Conservation (phyloP, 306 rosid species). For the Psophocarpus tetragonolobus region DNA sequence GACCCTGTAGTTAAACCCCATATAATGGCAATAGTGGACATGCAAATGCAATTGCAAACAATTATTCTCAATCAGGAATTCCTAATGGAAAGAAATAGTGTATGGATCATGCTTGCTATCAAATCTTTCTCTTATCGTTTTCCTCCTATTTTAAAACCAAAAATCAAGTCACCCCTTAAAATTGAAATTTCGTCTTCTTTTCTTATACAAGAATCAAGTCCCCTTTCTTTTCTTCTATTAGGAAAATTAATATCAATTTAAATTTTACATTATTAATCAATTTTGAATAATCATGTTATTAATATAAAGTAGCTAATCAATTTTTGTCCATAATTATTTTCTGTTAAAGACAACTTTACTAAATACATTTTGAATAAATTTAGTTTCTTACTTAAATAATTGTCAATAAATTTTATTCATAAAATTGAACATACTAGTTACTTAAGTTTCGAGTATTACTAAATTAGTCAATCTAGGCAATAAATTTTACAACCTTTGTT, state of each 20-base stretch:
- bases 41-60: neutral
- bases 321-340: too few species aligned
- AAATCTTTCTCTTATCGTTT: neutral
- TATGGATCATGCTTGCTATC: neutral
- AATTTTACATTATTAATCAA: neutral
- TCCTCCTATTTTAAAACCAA: neutral
- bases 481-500: too few species aligned
- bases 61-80: neutral
- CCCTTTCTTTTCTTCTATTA: neutral
- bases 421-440: too few species aligned
- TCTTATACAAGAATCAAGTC: neutral
- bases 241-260: neutral
- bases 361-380: too few species aligned
- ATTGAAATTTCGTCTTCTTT: neutral
- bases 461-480: neutral
- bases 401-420: neutral
- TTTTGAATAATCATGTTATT: neutral
- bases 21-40: slow-evolving; percentile 5
- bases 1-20: slow-evolving; percentile 24
- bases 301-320: too few species aligned
- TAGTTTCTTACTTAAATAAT: neutral
- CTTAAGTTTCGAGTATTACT: too few species aligned
- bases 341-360: too few species aligned
- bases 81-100: neutral
- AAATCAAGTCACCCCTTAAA: neutral